Conservation (phyloP, 208 protist genomes). For the Leishmania turanica region DNA sequence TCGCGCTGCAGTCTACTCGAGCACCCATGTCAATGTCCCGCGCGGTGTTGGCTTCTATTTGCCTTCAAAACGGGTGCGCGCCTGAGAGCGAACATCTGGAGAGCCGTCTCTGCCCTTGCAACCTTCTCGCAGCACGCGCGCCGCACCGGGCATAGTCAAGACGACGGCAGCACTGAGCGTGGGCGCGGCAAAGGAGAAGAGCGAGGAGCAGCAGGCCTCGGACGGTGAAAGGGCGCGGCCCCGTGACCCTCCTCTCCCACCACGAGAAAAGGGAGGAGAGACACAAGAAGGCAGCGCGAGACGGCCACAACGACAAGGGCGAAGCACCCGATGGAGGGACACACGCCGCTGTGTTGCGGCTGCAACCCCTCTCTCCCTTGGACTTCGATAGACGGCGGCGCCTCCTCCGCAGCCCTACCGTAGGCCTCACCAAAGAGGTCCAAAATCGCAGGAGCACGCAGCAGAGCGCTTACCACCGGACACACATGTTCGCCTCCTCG, state of each 20-base stretch:
- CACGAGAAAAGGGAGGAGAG: no score
- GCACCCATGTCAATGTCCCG: no score
- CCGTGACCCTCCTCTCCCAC: no score
- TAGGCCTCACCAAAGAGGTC: slow-evolving; percentile 43
- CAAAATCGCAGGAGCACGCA: slow-evolving; percentile 25
- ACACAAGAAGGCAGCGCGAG: no score
- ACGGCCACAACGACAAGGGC: neutral
- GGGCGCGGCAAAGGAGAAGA: no score
- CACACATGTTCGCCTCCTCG: slow-evolving; percentile 16
- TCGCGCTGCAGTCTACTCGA: no score
- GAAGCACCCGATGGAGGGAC: neutral
- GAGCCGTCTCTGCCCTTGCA: neutral
- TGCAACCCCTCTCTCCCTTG: neutral
- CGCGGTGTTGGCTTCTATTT: no score
- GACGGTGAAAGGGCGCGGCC: no score
- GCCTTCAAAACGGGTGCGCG: no score
- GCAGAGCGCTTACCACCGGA: slow-evolving; percentile 36
- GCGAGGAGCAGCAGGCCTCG: no score
- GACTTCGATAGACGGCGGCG: slow-evolving; percentile 3
- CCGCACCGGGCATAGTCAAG: neutral
- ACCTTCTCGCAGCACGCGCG: neutral
- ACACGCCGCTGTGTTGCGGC: neutral
- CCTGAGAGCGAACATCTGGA: neutral
- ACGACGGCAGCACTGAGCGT: no score
- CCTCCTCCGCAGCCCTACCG: slow-evolving; percentile 25